Conservation (phyloP, 768 basidiomycete genomes). For the Collybiopsis confluens region DNA sequence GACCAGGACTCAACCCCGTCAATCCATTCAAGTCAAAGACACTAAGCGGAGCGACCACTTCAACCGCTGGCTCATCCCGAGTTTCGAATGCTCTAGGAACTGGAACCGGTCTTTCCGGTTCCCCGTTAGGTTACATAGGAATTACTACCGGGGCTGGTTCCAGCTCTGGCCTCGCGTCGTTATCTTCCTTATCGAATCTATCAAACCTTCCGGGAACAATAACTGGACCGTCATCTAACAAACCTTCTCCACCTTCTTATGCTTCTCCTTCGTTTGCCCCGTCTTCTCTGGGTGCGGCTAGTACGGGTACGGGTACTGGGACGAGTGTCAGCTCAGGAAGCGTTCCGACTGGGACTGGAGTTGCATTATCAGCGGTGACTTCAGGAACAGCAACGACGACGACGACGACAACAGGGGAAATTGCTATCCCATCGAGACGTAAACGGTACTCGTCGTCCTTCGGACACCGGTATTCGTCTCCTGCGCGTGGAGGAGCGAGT, state of each 20-base stretch:
- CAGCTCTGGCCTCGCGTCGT: neutral
- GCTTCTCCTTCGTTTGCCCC: slow-evolving; percentile 21
- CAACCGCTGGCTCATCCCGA: slow-evolving; percentile 12
- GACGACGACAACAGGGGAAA: slow-evolving; percentile 24
- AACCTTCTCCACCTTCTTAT: slow-evolving; percentile 4
- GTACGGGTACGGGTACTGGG: slow-evolving; percentile 19
- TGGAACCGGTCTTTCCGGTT: too few relatives aligned
- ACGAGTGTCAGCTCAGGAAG: slow-evolving; percentile 9
- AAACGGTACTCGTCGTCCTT: slow-evolving; percentile 80
- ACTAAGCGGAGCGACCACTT: slow-evolving; percentile 16
- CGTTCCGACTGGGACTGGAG: slow-evolving; percentile 9
- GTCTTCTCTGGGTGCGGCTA: slow-evolving; percentile 23
- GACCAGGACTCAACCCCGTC: slow-evolving; percentile 27
- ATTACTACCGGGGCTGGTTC: neutral
- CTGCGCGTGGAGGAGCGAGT: slow-evolving; percentile 19
- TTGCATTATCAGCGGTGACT: slow-evolving; percentile 6
- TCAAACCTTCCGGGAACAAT: slow-evolving; percentile 13
- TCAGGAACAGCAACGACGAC: neutral
- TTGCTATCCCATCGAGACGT: slow-evolving; percentile 27
- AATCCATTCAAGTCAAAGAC: slow-evolving; percentile 40
- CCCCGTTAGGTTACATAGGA: too few relatives aligned
- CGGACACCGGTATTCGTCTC: slow-evolving; percentile 58
- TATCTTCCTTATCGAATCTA: neutral
- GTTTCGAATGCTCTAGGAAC: neutral
- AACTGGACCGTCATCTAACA: slow-evolving; percentile 24